Base-by-base conservation (phyloP, 2,329 filamentous ascomycete species). In the Mycosphaerella sp. region DNA sequence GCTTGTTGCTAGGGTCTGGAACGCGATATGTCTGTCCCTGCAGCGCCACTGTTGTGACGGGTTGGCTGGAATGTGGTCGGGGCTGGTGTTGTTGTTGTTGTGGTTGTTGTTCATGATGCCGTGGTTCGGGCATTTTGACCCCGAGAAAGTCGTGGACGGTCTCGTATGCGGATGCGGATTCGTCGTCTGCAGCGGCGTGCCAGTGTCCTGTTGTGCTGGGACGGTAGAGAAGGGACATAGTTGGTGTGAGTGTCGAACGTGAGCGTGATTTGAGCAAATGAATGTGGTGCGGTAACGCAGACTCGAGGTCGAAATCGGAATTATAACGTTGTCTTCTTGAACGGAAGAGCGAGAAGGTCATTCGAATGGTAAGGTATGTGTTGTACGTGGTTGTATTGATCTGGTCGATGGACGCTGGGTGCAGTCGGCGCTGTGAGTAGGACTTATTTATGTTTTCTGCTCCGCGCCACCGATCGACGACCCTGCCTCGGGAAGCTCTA, bases 11-110 rank as follows among this genome's bases (percentile, higher is more conserved):
- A 17, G 35, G 51, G 13, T 42, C 41, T 41, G 51, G 54, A 8
- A 56, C 36, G 7, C 47, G 50, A 14, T 54, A 56, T 21, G 51
- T 47, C 25, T 42, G 42, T 9, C 54, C 54, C 21, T 44, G 40
- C 4, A 56, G 47, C 18, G 54, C 47, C 13, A 56, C 54, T 14
- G 54, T 54, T 30, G 41, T 50, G 8, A 54, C 30, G 3, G 21
- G 6, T 25, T 25, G 21, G 21, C 21, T 25, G 21, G 21, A 25
- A 25, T 25, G 7, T 25, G 21, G 21, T 25, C 21, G n/a, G 12
- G 47, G 47, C 25, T 41, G 43, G n/a, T 18, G 30, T 39, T 44
- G 25, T 17, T 37, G 35, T 27, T 35, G 36, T 18, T 35, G 36
- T 41, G 25, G 36, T n/a, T 21, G 28, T 14, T 41, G 37, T 41